Conservation (phyloP, 2,329 filamentous ascomycete genomes). For the Sporothrix phasma region DNA sequence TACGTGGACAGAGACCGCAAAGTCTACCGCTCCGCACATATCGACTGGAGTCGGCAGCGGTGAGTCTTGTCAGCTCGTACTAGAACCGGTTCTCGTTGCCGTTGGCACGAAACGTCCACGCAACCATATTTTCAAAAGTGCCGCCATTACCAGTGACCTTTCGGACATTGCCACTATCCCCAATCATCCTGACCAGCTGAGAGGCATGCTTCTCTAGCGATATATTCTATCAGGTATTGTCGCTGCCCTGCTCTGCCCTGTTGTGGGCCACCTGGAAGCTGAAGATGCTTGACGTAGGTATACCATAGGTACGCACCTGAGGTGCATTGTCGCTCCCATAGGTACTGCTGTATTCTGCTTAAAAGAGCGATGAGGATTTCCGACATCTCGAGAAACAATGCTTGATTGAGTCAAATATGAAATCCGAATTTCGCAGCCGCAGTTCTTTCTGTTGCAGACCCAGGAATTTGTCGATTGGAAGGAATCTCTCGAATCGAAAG, state of each 20-base stretch:
- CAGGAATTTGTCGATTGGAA: conserved; percentile 4
- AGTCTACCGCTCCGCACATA: too few species aligned
- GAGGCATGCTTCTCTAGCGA: neutral
- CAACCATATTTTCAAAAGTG: neutral
- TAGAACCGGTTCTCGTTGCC: neutral
- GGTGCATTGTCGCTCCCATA: neutral
- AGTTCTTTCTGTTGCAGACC: conserved; percentile 10
- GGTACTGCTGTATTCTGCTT: neutral
- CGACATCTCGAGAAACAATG: conserved; percentile 11
- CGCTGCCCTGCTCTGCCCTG: neutral
- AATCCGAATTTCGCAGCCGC: conserved; percentile 8
- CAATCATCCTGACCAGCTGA: neutral
- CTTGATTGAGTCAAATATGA: conserved; percentile 5
- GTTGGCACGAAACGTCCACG: conserved; percentile 1
- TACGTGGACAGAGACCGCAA: too few species aligned
- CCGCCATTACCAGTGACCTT: too few species aligned
- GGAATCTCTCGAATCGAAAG: too few species aligned
- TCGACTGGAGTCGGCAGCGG: neutral
- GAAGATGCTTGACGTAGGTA: conserved; percentile 14
- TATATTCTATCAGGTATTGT: neutral
- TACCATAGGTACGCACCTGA: conserved; percentile 12
- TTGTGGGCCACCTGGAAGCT: conserved; percentile 12
- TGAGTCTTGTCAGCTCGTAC: neutral
- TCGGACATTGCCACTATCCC: neutral
- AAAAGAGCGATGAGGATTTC: conserved; percentile 11